Evolutionary conservation across 148 eudicot genomes (phyloP), one percentile per base, ranked within the genome.

Genomic region (Rhododendron simsii): DNA sequence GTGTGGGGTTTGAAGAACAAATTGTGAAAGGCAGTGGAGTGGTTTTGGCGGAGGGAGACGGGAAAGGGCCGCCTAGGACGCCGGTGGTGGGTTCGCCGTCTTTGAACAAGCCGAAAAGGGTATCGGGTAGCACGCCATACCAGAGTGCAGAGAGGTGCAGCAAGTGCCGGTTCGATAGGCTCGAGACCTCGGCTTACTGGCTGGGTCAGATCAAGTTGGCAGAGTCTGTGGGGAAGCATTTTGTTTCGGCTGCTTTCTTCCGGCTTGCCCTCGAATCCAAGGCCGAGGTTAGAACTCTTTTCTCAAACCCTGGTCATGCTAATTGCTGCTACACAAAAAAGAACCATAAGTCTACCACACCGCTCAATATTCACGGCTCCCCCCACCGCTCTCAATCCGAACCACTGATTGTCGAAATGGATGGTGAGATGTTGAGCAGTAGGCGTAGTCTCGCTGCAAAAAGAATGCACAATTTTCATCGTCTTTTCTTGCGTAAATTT

Each of bases 111-210:
- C 61, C 82, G 6, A 81, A 69, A 12, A 69, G 90, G 14, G 65
- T 28, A 13, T 80, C 86, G 2, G 84, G 88, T 6, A 6, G 45
- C 1, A 91, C 94, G 0, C 94, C 94, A 13, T 91, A 87, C 57
- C 87, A 74, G 13, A 92, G 83, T 28, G 91, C 92, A 4, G 88
- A 87, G 86, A 88, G 61, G 26, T 92, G 92, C 74, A 92, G 91
- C 89, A 92, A 90, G 76, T 90, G 92, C 84, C 51, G 90, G 83
- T 92, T 87, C 44, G 94, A 92, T 71, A 88, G 77, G 85, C 86
- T 92, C 6, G 94, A 92, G 87, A 91, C 91, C 0, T 79, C 92
- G 16, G 71, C 91, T 10, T 91, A 92, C 82, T 92, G 94, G 94
- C 89, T 92, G 28, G 84, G 84, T 33, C 94, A 92, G 89, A 87